Conservation (phyloP, 2,329 filamentous ascomycete genomes). For the Trichoderma sp. region DNA sequence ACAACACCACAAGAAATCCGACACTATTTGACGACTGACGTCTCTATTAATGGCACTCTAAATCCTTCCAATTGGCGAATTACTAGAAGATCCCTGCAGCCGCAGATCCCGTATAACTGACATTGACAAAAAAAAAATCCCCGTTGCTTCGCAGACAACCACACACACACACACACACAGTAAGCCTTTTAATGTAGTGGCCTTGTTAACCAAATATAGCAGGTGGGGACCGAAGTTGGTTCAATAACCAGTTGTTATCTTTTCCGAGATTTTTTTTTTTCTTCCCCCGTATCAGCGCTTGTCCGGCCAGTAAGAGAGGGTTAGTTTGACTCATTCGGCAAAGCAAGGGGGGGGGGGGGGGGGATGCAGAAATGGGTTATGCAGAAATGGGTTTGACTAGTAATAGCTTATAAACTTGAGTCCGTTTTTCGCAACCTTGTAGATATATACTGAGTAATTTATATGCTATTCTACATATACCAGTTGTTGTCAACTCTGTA, state of each 20-base stretch:
- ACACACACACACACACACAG: not conserved
- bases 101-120: not conserved
- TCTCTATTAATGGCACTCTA: not conserved
- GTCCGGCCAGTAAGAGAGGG: conserved; percentile 3
- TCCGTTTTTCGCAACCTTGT: not conserved
- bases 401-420: not conserved
- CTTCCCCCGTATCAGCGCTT: not conserved
- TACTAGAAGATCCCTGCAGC: not conserved
- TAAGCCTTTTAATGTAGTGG: too few species aligned
- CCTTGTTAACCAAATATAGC: not conserved
- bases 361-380: not conserved
- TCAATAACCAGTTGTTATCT: not conserved
- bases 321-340: conserved; percentile 28
- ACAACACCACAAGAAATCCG: not conserved
- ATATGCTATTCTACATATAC: not conserved
- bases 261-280: not conserved
- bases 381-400: not conserved
- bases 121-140: too few species aligned
- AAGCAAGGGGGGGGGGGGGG: not conserved
- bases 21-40: not conserved
- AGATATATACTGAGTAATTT: not conserved
- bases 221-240: conserved; percentile 5
- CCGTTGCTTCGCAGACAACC: not conserved
- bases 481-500: not conserved
- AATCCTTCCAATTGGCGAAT: not conserved